Conservation (phyloP, 2,329 filamentous ascomycete genomes). For the Xylariales sp. region DNA sequence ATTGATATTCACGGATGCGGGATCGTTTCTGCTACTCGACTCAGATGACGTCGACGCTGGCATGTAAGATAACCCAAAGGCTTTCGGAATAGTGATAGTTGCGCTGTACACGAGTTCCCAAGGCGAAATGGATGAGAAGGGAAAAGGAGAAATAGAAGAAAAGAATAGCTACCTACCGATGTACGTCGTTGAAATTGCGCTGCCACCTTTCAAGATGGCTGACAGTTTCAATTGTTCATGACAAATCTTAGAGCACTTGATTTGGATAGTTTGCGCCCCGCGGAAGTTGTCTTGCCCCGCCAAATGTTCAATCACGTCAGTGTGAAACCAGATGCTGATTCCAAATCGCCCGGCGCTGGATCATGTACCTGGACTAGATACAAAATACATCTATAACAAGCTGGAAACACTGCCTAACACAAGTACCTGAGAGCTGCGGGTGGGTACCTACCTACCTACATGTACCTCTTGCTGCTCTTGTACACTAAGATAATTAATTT, state of each 20-base stretch:
- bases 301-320: constrained; percentile 35
- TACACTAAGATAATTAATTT: no score
- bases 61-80: constrained; percentile 9
- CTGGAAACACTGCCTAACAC: not conserved
- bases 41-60: constrained; percentile 23
- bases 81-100: not conserved
- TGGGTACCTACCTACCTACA: not conserved
- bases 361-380: not conserved
- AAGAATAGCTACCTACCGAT: not conserved
- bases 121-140: not conserved
- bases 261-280: constrained; percentile 24
- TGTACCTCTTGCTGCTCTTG: not conserved
- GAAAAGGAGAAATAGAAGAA: constrained; percentile 9
- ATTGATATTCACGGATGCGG: constrained; percentile 2
- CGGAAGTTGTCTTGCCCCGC: constrained; percentile 30
- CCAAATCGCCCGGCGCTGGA: constrained; percentile 30
- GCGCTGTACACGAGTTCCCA: not conserved
- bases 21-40: constrained; percentile 9
- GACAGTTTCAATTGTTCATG: constrained; percentile 37
- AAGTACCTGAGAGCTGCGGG: not conserved
- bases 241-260: constrained; percentile 30
- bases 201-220: constrained; percentile 29
- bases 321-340: constrained; percentile 30
- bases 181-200: constrained; percentile 30
- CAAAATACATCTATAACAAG: not conserved